Evolutionary conservation across 2,329 filamentous ascomycete species (phyloP).

Genomic region (Fusarium sp.): DNA sequence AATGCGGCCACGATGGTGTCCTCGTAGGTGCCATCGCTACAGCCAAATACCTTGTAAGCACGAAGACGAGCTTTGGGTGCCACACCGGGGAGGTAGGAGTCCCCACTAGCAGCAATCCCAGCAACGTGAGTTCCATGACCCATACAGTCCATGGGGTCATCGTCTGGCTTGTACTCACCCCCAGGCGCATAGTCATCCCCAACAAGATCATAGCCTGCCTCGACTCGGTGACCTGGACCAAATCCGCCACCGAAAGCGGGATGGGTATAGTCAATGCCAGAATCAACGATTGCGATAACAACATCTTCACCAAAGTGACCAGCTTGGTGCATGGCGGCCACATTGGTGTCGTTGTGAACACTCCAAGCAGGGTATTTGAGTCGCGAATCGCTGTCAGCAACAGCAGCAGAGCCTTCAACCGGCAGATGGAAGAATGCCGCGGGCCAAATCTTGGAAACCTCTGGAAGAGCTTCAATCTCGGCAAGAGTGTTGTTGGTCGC

Average conservation of each 20-base stretch:
- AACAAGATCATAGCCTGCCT: slow-evolving; percentile 7
- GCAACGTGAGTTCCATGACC: slow-evolving; percentile 30
- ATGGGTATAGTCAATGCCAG: slow-evolving; percentile 11
- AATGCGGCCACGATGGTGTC: slow-evolving; percentile 25
- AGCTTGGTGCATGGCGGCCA: slow-evolving; percentile 8
- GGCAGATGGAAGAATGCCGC: background rate
- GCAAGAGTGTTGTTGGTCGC: slow-evolving; percentile 9
- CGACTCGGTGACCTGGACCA: background rate
- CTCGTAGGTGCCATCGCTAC: slow-evolving; percentile 30
- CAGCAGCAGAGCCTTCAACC: background rate
- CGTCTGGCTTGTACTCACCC: slow-evolving; percentile 2
- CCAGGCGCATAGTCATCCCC: slow-evolving; percentile 1
- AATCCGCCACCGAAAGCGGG: slow-evolving; percentile 7
- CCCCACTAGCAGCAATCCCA: slow-evolving; percentile 7
- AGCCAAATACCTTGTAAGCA: slow-evolving; percentile 34
- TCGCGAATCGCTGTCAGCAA: background rate
- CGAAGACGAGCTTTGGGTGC: slow-evolving; percentile 12
- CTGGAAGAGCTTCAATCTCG: slow-evolving; percentile 9
- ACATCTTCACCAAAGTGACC: slow-evolving; percentile 8
- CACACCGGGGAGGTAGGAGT: slow-evolving; percentile 2
- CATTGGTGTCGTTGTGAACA: slow-evolving; percentile 14
- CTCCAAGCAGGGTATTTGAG: slow-evolving; percentile 1
- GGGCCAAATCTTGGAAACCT: slow-evolving; percentile 16
- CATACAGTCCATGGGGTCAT: slow-evolving; percentile 15
- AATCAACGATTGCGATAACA: slow-evolving; percentile 10